Conservation (phyloP, 2,329 filamentous ascomycete species). For the Ophiocordyceps unilateralis region DNA sequence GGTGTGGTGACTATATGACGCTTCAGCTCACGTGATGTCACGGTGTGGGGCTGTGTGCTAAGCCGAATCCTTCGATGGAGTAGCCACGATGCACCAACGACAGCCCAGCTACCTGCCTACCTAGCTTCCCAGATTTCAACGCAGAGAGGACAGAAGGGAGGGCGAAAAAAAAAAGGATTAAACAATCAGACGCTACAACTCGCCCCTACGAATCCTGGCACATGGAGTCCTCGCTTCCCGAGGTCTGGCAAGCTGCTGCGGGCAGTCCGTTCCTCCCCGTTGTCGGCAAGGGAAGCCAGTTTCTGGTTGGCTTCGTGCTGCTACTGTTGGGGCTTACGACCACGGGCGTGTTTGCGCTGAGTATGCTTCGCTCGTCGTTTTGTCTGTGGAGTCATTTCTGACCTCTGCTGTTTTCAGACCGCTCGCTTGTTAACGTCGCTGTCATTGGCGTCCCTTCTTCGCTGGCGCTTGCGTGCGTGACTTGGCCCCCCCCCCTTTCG, state of each 20-base stretch:
- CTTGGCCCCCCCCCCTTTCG: slow-evolving; percentile 1
- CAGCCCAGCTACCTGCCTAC: too few relatives aligned
- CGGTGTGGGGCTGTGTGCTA: too few relatives aligned
- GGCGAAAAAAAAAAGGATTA: neutral
- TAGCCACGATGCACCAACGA: too few relatives aligned
- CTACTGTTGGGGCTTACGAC: slow-evolving; percentile 56
- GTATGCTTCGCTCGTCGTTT: slow-evolving; percentile 27
- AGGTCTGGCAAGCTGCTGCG: slow-evolving; percentile 87
- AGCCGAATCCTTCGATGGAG: too few relatives aligned
- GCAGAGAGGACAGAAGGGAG: neutral
- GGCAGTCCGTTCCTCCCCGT: slow-evolving; percentile 68
- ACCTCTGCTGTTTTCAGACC: slow-evolving; percentile 37
- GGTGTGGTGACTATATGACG: too few relatives aligned
- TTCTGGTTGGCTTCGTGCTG: slow-evolving; percentile 62
- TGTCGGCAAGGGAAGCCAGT: slow-evolving; percentile 69
- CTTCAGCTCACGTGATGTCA: too few relatives aligned
- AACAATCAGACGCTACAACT: slow-evolving; percentile 1
- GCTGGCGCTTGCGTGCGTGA: slow-evolving; percentile 68
- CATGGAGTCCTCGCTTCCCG: slow-evolving; percentile 69
- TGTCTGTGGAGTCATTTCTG: neutral
- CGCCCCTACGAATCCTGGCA: slow-evolving; percentile 12
- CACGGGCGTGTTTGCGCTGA: slow-evolving; percentile 68
- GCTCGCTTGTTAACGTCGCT: slow-evolving; percentile 59
- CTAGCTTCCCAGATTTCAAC: too few relatives aligned
- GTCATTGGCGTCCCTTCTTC: slow-evolving; percentile 75